Percentiles rank a stretch among this genome's conserved stretches.
These are phyloP conservation scores for Rauvolfia tetraphylla DNA, from an alignment of 257 asterid genomes.

Conservation along the genomic window DNA sequence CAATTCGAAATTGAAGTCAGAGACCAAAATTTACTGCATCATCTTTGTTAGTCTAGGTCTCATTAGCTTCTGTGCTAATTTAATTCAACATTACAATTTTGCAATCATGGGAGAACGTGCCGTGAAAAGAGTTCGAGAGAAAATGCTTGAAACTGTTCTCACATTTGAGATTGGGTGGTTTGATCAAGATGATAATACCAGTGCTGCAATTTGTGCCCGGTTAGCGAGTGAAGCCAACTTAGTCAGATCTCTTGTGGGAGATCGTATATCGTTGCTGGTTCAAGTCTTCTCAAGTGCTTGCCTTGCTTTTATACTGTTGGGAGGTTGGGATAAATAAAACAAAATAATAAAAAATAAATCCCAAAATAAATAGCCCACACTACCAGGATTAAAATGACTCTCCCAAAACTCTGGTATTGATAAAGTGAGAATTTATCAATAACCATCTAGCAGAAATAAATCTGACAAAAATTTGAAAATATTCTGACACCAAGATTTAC, in stretches of 20 bases:
- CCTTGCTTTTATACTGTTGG: slow-evolving; percentile 48
- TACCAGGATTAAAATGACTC: too few species aligned
- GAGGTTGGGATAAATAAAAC: too few species aligned
- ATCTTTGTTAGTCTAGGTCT: slow-evolving; percentile 42
- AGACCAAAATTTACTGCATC: slow-evolving; percentile 32
- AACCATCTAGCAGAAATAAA: too few species aligned
- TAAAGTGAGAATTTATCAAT: too few species aligned
- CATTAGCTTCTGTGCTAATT: slow-evolving; percentile 46
- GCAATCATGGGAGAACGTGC: slow-evolving; percentile 63
- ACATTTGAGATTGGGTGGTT: slow-evolving; percentile 75
- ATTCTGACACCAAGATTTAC: too few species aligned
- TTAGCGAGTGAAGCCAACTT: slow-evolving; percentile 55
- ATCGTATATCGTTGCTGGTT: slow-evolving; percentile 52
- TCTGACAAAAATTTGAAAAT: too few species aligned
- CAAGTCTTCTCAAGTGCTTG: slow-evolving; percentile 55
- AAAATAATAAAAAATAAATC: too few species aligned
- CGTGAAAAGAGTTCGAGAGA: slow-evolving; percentile 58
- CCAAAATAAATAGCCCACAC: too few species aligned
- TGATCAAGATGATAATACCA: slow-evolving; percentile 55
- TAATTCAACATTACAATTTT: slow-evolving; percentile 67
- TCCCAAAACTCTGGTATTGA: too few species aligned
- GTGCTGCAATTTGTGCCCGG: slow-evolving; percentile 58
- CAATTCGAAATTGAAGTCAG: slow-evolving; percentile 36
- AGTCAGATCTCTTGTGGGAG: slow-evolving; percentile 62
- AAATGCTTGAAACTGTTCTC: slow-evolving; percentile 39